Percentiles rank a stretch among this genome's conserved stretches.
Conservation (phyloP, 495 filamentous ascomycete genomes). For the Thozetella sp. region DNA sequence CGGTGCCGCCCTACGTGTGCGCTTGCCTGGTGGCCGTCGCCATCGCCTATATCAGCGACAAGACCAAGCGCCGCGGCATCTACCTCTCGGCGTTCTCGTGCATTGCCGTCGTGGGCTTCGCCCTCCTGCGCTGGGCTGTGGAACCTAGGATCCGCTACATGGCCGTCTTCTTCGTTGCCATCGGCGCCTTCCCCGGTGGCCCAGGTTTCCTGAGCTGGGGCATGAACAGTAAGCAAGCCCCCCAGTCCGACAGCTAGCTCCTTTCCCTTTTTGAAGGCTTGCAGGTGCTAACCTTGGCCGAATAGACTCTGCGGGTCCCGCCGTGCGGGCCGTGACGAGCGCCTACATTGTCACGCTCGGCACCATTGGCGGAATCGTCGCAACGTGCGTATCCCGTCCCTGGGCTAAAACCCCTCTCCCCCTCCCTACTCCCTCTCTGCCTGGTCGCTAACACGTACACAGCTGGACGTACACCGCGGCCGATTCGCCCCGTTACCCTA, state of each 20-base stretch:
- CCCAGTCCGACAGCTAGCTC: not conserved
- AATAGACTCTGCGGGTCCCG: conserved; percentile 51
- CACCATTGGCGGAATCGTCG: conserved; percentile 57
- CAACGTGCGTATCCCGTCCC: conserved; percentile 34
- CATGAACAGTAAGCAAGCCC: conserved; percentile 43
- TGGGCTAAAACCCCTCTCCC: not conserved
- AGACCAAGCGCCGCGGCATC: conserved; percentile 61
- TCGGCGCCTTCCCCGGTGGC: conserved; percentile 53
- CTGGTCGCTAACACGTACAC: not conserved
- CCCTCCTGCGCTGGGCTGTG: conserved; percentile 24
- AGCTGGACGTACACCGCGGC: conserved; percentile 55
- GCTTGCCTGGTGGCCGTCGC: conserved; percentile 57
- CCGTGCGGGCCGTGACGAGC: conserved; percentile 55
- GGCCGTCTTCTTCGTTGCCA: conserved; percentile 49
- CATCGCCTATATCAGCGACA: conserved; percentile 62
- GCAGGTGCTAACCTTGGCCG: not conserved
- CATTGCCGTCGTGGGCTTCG: conserved; percentile 47
- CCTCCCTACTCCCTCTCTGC: not conserved
- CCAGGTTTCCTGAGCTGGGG: conserved; percentile 59
- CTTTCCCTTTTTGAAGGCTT: not conserved
- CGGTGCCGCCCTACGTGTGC: conserved; percentile 52
- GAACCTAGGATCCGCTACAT: conserved; percentile 32
- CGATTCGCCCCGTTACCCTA: conserved; percentile 52
- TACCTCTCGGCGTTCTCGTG: conserved; percentile 46
- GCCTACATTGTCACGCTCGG: conserved; percentile 57